Percentiles rank a stretch among this genome's conserved stretches.
phyloP scores from a whole-genome alignment of 495 filamentous ascomycete species.

The Achaetomiella virescens region DNA sequence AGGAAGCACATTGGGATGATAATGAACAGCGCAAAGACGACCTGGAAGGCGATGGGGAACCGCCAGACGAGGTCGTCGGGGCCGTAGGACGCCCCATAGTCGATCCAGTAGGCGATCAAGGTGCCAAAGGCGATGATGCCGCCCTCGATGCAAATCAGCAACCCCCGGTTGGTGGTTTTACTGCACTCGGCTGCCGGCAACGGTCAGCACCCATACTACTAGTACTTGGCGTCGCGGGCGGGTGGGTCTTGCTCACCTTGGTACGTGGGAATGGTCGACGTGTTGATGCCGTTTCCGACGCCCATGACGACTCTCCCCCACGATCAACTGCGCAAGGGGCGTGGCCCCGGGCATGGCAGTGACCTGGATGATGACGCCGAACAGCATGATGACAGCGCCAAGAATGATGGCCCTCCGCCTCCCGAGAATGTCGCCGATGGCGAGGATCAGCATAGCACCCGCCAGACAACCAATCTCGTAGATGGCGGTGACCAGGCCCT shows the following conservation, averaged over 20 bases:
- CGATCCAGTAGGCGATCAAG: constrained; percentile 76
- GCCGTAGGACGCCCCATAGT: constrained; percentile 69
- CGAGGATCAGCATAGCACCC: constrained; percentile 66
- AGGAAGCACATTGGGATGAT: constrained; percentile 57
- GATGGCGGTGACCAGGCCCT: constrained; percentile 75
- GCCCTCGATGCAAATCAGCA: constrained; percentile 80
- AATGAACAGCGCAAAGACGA: constrained; percentile 64
- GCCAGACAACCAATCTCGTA: constrained; percentile 75
- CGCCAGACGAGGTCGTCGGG: constrained; percentile 62
- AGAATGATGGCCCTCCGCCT: constrained; percentile 50
- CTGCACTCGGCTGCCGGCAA: constrained; percentile 50
- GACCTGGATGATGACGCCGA: constrained; percentile 66
- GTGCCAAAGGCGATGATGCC: constrained; percentile 73
- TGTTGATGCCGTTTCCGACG: constrained; percentile 73
- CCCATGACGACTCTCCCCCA: constrained; percentile 70
- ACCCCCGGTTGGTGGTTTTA: constrained; percentile 68
- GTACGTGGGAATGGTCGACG: constrained; percentile 71
- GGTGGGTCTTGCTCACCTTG: constrained; percentile 51
- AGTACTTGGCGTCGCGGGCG: not conserved
- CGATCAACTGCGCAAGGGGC: constrained; percentile 61
- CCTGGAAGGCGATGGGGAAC: constrained; percentile 79
- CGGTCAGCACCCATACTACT: not conserved
- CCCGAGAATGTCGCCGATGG: constrained; percentile 62
- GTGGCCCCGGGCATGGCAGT: constrained; percentile 40
- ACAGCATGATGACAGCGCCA: constrained; percentile 64